phyloP scores from a whole-genome alignment of 495 filamentous ascomycete species.

The Chaetomium tenue region DNA sequence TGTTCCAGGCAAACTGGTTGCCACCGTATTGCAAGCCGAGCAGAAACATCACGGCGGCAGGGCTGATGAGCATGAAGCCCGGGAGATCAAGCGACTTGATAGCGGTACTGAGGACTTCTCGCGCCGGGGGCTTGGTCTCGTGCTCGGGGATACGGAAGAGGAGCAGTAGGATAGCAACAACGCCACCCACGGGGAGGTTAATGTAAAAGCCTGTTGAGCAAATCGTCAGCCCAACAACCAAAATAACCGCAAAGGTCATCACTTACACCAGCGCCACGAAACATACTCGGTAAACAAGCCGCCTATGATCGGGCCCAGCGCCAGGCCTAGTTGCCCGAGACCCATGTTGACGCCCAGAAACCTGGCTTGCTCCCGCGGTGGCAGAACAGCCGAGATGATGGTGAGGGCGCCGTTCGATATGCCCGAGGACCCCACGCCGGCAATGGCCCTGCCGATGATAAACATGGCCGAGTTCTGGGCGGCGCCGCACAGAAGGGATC shows the following conservation, averaged over 20 bases:
- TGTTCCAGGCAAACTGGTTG: constrained; percentile 59
- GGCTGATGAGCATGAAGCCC: constrained; percentile 63
- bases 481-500: constrained; percentile 51
- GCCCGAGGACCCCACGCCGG: constrained; percentile 45
- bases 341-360: constrained; percentile 35
- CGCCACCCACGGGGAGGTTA: constrained; percentile 63
- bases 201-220: constrained; percentile 54
- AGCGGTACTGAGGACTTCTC: not conserved
- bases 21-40: constrained; percentile 82
- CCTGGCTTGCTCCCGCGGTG: constrained; percentile 36
- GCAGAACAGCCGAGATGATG: constrained; percentile 31
- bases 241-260: not conserved
- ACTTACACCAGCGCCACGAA: constrained; percentile 55
- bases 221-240: not conserved
- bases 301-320: constrained; percentile 60
- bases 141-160: constrained; percentile 44
- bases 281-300: constrained; percentile 46
- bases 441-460: constrained; percentile 53
- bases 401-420: constrained; percentile 33
- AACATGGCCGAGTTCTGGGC: constrained; percentile 47
- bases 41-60: constrained; percentile 64
- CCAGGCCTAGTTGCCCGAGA: constrained; percentile 62
- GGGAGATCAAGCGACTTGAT: constrained; percentile 54
- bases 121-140: constrained; percentile 40
- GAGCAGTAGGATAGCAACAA: constrained; percentile 56